Percentiles rank a stretch among this genome's conserved stretches.
These are phyloP conservation scores for Leucogyrophana mollusca DNA, from an alignment of 768 basidiomycete genomes.

Conservation along the genomic window DNA sequence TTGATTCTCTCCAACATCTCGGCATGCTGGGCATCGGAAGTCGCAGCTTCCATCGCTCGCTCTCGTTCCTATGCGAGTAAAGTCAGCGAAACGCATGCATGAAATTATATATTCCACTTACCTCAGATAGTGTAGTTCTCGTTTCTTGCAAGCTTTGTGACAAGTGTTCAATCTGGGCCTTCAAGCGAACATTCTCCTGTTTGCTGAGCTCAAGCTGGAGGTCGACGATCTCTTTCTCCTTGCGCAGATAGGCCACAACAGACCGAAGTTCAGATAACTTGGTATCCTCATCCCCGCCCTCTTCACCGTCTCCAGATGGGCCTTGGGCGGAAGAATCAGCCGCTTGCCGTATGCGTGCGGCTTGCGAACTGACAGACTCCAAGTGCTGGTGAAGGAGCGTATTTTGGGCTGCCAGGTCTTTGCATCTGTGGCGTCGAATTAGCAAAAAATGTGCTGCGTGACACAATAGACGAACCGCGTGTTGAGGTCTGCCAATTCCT, in stretches of 20 bases:
- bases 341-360: constrained; percentile 73
- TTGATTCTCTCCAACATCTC: constrained; percentile 86
- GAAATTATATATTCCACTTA: constrained; percentile 21
- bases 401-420: constrained; percentile 78
- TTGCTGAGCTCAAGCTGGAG: constrained; percentile 80
- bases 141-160: constrained; percentile 69
- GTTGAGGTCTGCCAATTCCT: constrained; percentile 73
- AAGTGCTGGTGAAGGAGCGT: constrained; percentile 77
- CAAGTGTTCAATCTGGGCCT: constrained; percentile 73
- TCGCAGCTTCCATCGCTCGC: constrained; percentile 64
- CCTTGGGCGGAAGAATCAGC: constrained; percentile 50
- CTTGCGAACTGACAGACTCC: constrained; percentile 80
- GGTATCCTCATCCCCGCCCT: constrained; percentile 51
- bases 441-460: neutral
- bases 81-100: constrained; percentile 1
- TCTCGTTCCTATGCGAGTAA: constrained; percentile 65
- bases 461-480: constrained; percentile 47
- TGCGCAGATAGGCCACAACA: constrained; percentile 79
- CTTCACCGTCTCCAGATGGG: constrained; percentile 42
- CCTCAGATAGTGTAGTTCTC: constrained; percentile 69
- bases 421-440: constrained; percentile 44
- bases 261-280: constrained; percentile 74
- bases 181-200: constrained; percentile 72
- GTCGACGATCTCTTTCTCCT: constrained; percentile 91
- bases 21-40: constrained; percentile 76